phyloP scores from a whole-genome alignment of 768 basidiomycete genomes.

The Serendipita sp. region DNA sequence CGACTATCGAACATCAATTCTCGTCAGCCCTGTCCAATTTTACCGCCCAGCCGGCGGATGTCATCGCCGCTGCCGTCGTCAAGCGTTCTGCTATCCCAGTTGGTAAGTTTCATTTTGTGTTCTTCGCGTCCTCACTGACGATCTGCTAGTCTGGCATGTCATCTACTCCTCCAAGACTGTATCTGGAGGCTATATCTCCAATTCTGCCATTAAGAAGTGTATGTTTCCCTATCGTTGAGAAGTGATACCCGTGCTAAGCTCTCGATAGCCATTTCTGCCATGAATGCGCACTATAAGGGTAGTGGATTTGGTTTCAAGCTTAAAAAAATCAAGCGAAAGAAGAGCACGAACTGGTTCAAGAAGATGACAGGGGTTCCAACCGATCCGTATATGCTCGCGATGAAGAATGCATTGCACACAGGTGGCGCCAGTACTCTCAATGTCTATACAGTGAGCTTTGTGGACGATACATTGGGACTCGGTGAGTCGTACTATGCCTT shows the following conservation, averaged over 20 bases:
- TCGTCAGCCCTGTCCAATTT: no score
- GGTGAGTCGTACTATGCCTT: background rate
- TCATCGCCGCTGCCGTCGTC: no score
- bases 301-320: background rate
- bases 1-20: no score
- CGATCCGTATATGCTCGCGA: background rate
- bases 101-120: background rate
- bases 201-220: background rate
- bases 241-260: background rate
- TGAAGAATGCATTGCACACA: background rate
- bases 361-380: background rate
- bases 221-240: background rate
- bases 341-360: background rate
- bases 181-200: background rate
- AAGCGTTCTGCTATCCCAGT: background rate
- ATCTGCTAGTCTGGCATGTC: conserved; percentile 35
- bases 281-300: background rate
- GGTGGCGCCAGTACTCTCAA: background rate
- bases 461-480: background rate
- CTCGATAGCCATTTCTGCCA: background rate
- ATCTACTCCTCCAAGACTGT: conserved; percentile 24
- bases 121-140: background rate
- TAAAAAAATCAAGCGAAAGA: background rate
- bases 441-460: background rate
- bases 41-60: no score